Conservation (phyloP, 805 yeast species). For the Wilhelminamyces savonicus region DNA sequence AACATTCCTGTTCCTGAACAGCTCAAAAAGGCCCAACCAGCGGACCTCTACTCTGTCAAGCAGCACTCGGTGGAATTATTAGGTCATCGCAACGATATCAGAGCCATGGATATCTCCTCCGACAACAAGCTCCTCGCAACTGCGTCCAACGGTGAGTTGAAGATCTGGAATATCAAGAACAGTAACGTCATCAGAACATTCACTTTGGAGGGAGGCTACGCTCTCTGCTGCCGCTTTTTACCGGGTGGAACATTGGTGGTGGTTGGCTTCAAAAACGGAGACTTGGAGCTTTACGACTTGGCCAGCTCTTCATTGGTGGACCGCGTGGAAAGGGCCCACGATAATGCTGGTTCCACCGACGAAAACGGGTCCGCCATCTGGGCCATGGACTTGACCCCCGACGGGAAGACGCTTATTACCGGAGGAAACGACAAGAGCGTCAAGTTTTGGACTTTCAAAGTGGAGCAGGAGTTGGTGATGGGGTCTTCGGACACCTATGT, state of each 20-base stretch:
- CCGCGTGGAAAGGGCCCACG: slow-evolving; percentile 63
- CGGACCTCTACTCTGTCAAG: slow-evolving; percentile 40
- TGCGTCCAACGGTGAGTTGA: slow-evolving; percentile 84
- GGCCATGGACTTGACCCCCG: slow-evolving; percentile 82
- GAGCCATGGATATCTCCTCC: slow-evolving; percentile 75
- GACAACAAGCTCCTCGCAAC: slow-evolving; percentile 80
- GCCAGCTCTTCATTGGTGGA: slow-evolving; percentile 73
- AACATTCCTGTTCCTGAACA: slow-evolving; percentile 51
- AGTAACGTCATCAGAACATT: slow-evolving; percentile 77
- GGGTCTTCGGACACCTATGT: slow-evolving; percentile 51
- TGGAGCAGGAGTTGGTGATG: slow-evolving; percentile 61
- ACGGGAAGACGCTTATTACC: slow-evolving; percentile 79
- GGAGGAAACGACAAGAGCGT: slow-evolving; percentile 92
- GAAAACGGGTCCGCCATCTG: slow-evolving; percentile 61
- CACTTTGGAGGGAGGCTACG: slow-evolving; percentile 69
- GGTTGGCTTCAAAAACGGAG: slow-evolving; percentile 85
- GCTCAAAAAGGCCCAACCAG: slow-evolving; percentile 39
- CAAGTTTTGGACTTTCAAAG: slow-evolving; percentile 81
- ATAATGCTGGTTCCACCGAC: slow-evolving; percentile 23
- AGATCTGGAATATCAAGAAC: slow-evolving; percentile 80
- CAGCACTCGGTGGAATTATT: slow-evolving; percentile 58
- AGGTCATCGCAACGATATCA: slow-evolving; percentile 88
- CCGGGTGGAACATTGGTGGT: slow-evolving; percentile 90
- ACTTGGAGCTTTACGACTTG: slow-evolving; percentile 76
- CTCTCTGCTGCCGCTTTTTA: slow-evolving; percentile 69